phyloP scores from a whole-genome alignment of 352 stramenopile species.

The Pythium phragmitis region DNA sequence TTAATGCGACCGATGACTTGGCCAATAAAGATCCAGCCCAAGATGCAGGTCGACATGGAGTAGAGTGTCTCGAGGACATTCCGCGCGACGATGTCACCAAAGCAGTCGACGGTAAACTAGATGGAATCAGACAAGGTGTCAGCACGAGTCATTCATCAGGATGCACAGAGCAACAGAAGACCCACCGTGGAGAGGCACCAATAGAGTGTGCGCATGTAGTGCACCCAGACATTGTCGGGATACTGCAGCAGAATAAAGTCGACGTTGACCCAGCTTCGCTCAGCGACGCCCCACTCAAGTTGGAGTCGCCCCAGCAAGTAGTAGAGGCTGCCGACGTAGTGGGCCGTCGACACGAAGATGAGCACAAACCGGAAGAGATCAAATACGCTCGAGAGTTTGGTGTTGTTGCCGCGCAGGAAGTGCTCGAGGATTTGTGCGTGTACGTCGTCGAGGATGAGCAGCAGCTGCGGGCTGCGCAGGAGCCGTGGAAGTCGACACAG shows the following conservation, averaged over 20 bases:
- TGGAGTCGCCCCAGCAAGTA: conserved; percentile 28
- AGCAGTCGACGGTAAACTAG: conserved; percentile 79
- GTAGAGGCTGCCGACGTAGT: conserved; percentile 33
- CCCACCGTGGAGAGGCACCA: conserved; percentile 71
- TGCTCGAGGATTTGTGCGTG: conserved; percentile 29
- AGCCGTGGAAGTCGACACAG: conserved; percentile 27
- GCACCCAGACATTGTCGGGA: conserved; percentile 42
- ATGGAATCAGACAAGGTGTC: not conserved
- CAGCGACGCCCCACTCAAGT: conserved; percentile 23
- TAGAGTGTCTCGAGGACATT: conserved; percentile 67
- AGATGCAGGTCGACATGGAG: conserved; percentile 58
- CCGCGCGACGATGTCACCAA: conserved; percentile 61
- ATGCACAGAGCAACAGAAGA: not conserved
- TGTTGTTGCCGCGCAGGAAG: conserved; percentile 28
- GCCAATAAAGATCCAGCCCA: conserved; percentile 77
- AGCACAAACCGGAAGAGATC: conserved; percentile 35
- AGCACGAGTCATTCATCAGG: not conserved
- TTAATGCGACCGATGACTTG: conserved; percentile 75
- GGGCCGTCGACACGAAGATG: conserved; percentile 30
- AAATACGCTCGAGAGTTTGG: conserved; percentile 29
- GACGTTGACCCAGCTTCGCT: conserved; percentile 52
- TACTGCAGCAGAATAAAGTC: conserved; percentile 57
- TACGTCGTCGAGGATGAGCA: conserved; percentile 25
- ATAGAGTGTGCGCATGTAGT: conserved; percentile 80
- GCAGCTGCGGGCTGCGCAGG: conserved; percentile 28